phyloP scores from a whole-genome alignment of 2,329 filamentous ascomycete genomes.

The Neurospora sp. region DNA sequence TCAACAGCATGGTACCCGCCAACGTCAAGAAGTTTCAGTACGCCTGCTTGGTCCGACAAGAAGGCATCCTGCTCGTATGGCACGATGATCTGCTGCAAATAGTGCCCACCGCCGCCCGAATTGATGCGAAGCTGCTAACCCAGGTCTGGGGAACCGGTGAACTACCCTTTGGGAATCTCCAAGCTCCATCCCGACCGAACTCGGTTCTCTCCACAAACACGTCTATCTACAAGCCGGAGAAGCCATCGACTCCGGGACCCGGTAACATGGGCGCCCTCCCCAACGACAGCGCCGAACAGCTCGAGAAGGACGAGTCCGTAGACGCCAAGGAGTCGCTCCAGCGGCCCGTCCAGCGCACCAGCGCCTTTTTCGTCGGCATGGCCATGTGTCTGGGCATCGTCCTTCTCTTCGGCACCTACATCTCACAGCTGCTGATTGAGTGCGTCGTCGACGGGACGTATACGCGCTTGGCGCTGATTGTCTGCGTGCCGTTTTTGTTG shows the following conservation, averaged over 20 bases:
- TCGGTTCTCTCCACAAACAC: constrained; percentile 9
- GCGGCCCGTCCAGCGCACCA: constrained; percentile 28
- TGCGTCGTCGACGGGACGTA: constrained; percentile 29
- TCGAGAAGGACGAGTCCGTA: constrained; percentile 17
- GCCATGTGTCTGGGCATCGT: constrained; percentile 28
- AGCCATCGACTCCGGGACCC: constrained; percentile 13
- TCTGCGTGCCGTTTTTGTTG: constrained; percentile 27
- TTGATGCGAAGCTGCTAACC: constrained; percentile 25
- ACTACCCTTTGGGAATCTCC: constrained; percentile 10
- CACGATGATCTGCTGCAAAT: constrained; percentile 31
- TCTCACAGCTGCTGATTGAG: constrained; percentile 28
- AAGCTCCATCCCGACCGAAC: constrained; percentile 11
- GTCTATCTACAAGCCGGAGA: constrained; percentile 10
- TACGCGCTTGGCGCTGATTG: constrained; percentile 27
- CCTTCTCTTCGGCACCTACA: constrained; percentile 28
- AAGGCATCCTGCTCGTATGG: constrained; percentile 33
- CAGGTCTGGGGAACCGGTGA: constrained; percentile 21
- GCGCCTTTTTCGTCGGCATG: constrained; percentile 29
- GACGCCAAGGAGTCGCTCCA: constrained; percentile 29
- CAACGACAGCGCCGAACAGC: constrained; percentile 17
- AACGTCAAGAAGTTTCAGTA: constrained; percentile 33
- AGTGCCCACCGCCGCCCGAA: constrained; percentile 25
- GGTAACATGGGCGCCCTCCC: constrained; percentile 5
- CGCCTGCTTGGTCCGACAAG: constrained; percentile 31
- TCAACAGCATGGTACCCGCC: constrained; percentile 27